Conservation (phyloP, 164 flowering plant species). For the Tetracentron sinense region DNA sequence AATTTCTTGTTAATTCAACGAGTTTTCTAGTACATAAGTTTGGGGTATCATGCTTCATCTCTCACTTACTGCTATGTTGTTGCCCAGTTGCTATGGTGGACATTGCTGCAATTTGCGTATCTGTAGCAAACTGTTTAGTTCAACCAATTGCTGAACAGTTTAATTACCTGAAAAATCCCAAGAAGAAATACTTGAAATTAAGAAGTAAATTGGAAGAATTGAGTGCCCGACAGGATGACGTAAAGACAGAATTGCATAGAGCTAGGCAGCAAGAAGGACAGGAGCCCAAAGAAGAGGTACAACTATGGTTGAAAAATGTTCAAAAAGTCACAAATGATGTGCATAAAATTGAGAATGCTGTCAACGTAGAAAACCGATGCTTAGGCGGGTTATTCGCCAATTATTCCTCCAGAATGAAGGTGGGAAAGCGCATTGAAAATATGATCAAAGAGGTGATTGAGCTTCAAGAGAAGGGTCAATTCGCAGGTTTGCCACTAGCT, state of each 20-base stretch:
- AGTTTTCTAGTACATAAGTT: too few species aligned
- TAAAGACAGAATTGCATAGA: background rate
- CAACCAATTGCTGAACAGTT: too few species aligned
- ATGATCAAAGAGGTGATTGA: slow-evolving; percentile 7
- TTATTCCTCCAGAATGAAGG: background rate
- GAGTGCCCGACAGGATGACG: too few species aligned
- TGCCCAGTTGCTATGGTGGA: too few species aligned
- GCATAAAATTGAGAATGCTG: background rate
- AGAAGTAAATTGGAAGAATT: too few species aligned
- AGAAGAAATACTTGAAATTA: too few species aligned
- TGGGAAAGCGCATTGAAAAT: background rate
- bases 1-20: too few species aligned
- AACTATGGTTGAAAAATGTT: slow-evolving; percentile 3
- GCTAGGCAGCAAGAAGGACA: background rate
- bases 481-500: background rate
- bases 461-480: slow-evolving; percentile 3
- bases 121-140: too few species aligned
- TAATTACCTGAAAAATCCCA: too few species aligned
- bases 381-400: background rate
- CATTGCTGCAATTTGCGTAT: too few species aligned
- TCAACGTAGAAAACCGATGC: background rate
- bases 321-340: background rate
- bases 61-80: too few species aligned
- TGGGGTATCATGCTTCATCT: too few species aligned
- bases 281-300: slow-evolving; percentile 7